Percentiles rank a stretch among this genome's conserved stretches.
Evolutionary conservation across 495 filamentous ascomycete genomes (phyloP).

Genomic region (Penicillium goetzii): DNA sequence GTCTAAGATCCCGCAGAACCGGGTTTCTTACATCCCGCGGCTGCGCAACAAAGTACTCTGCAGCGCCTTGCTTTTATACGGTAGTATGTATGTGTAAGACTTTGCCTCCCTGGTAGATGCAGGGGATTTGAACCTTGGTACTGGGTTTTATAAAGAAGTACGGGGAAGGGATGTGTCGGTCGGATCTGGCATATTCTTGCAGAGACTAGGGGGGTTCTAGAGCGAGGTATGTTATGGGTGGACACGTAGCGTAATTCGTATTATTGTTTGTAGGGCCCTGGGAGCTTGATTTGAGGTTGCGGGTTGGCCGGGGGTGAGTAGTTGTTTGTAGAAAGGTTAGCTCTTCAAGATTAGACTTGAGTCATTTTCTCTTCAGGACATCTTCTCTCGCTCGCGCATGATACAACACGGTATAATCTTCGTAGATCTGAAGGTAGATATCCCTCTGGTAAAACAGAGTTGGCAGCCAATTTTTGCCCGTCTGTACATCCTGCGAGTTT

Average conservation of each 20-base stretch:
- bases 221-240: not conserved
- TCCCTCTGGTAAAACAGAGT: too few relatives aligned
- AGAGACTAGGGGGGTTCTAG: not conserved
- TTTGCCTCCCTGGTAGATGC: not conserved
- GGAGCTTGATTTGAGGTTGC: not conserved
- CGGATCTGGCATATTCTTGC: not conserved
- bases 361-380: too few relatives aligned
- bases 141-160: conserved; percentile 12
- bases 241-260: not conserved
- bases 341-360: too few relatives aligned
- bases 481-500: too few relatives aligned
- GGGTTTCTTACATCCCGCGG: conserved; percentile 4
- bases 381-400: too few relatives aligned
- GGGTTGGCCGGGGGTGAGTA: not conserved
- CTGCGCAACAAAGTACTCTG: conserved; percentile 2
- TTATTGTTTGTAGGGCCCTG: not conserved
- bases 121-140: conserved; percentile 19
- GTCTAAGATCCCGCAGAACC: conserved; percentile 7
- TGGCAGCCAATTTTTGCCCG: too few relatives aligned
- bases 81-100: not conserved
- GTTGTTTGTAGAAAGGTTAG: too few relatives aligned
- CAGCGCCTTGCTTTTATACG: not conserved
- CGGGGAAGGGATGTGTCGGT: not conserved
- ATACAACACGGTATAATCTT: too few relatives aligned
- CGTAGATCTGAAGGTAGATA: too few relatives aligned